Conservation (phyloP, 805 yeast genomes). For the Barnettozyma wickerhamii region DNA sequence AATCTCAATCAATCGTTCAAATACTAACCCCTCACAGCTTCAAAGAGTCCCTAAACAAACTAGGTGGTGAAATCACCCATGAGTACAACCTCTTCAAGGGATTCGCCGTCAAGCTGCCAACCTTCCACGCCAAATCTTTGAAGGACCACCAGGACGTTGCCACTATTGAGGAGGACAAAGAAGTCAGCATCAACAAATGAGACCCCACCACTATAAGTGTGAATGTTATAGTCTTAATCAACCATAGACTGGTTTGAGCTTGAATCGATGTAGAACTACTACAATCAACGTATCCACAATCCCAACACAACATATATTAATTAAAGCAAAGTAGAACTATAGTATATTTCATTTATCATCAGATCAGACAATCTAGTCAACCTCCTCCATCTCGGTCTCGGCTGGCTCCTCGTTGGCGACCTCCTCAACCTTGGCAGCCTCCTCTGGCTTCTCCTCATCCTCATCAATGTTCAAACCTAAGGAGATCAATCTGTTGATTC, state of each 20-base stretch:
- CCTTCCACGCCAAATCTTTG: slow-evolving; percentile 42
- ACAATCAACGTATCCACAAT: background rate
- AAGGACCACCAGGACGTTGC: slow-evolving; percentile 48
- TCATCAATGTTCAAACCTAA: slow-evolving; percentile 98
- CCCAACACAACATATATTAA: background rate
- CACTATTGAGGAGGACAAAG: slow-evolving; percentile 63
- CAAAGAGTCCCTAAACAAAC: slow-evolving; percentile 43
- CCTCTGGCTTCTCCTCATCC: slow-evolving; percentile 60
- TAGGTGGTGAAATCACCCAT: slow-evolving; percentile 59
- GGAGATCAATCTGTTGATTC: slow-evolving; percentile 97
- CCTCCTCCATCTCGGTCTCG: slow-evolving; percentile 99
- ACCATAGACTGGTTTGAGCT: background rate
- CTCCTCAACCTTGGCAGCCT: slow-evolving; percentile 59
- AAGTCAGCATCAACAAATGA: slow-evolving; percentile 38
- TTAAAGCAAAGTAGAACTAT: too few relatives aligned
- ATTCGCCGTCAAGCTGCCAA: slow-evolving; percentile 54
- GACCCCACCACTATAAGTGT: background rate
- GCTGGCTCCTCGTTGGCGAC: slow-evolving; percentile 71
- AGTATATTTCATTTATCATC: background rate
- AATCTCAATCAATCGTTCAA: background rate
- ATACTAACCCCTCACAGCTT: slow-evolving; percentile 29
- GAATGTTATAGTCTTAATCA: background rate
- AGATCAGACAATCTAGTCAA: slow-evolving; percentile 56
- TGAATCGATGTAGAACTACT: background rate
- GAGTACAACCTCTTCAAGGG: slow-evolving; percentile 68